Base-by-base conservation (phyloP, 2,329 filamentous ascomycete species). In the Xylaria hypoxylon region DNA sequence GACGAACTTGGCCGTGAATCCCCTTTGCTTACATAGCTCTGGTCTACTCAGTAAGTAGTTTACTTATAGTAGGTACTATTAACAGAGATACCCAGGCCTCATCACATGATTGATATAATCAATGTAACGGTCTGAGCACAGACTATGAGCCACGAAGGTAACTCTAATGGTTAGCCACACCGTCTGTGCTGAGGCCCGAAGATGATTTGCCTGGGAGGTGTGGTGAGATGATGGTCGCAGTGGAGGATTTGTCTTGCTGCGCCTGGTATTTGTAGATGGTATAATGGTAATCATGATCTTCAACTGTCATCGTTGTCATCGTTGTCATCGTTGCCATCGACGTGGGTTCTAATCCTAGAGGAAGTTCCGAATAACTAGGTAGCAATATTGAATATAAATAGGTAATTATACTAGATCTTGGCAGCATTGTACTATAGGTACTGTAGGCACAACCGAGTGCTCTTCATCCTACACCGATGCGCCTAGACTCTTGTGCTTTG, bases 101-200 rank as follows among this genome's bases (percentile, higher is more conserved):
- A 62, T 63, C 28, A 51, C 60, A 51, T 57, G 60, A 57, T 50
- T 63, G 44, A 58, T 51, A 26, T 33, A 17, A 33, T 38, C 31
- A 31, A 63, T 63, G 52, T 38, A 58, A 58, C 53, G 17, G 28
- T 50, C 52, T 33, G 24, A 62, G 44, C 28, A 42, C 47, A 58
- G n/a, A 38, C 53, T 47, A 42, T 63, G 48, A 63, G 60, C 60
- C 35, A 53, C 60, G 44, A 58, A 19, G 26, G 44, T 31, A 57
- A 17, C 26, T 42, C 22, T 22, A 8, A 42, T 62, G 52, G 51
- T 58, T 24, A 45, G 47, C 35, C 45, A 63, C 51, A 52, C 11
- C n/a, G 44, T 58, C 33, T 33, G 45, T 11, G 52, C 24, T 38
- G 11, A 35, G n/a, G 52, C 44, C 22, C 11, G 38, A 55, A 40